Conservation (phyloP, 164 flowering plant species). For the Cinnamomum chago region DNA sequence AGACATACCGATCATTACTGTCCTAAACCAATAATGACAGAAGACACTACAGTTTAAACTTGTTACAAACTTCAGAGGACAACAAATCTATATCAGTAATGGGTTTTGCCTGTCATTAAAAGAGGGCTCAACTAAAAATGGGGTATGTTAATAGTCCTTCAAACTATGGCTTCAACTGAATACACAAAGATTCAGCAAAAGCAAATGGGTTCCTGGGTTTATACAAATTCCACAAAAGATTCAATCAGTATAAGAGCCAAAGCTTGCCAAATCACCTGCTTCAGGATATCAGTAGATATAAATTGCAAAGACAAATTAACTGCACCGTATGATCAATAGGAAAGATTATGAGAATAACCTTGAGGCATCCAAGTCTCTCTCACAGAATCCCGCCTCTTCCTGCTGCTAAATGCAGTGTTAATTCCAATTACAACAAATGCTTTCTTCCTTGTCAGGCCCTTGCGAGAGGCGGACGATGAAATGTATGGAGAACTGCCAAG, state of each 20-base stretch:
- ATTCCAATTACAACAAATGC: constrained; percentile 90
- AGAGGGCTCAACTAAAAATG: too few relatives aligned
- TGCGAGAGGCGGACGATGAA: constrained; percentile 16
- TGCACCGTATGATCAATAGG: neutral
- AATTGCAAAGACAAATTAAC: neutral
- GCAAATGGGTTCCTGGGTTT: neutral
- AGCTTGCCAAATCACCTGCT: neutral
- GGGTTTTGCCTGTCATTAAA: too few relatives aligned
- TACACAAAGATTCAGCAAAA: neutral
- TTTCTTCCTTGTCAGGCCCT: constrained; percentile 42
- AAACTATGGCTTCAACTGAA: too few relatives aligned
- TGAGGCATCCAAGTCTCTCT: constrained; percentile 69
- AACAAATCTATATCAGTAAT: too few relatives aligned
- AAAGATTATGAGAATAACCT: constrained; percentile 25
- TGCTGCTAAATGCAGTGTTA: constrained; percentile 88
- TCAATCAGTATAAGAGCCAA: neutral
- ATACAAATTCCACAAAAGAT: neutral
- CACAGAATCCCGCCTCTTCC: constrained; percentile 59
- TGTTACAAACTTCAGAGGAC: too few relatives aligned
- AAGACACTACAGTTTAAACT: too few relatives aligned
- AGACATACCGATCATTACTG: too few relatives aligned
- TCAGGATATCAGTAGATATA: too few relatives aligned
- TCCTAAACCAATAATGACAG: too few relatives aligned
- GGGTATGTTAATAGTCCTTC: too few relatives aligned
- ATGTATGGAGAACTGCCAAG: constrained; percentile 19